These are phyloP conservation scores for Rhizophora apiculata DNA, from an alignment of 345 rosid species.

Conservation along the genomic window DNA sequence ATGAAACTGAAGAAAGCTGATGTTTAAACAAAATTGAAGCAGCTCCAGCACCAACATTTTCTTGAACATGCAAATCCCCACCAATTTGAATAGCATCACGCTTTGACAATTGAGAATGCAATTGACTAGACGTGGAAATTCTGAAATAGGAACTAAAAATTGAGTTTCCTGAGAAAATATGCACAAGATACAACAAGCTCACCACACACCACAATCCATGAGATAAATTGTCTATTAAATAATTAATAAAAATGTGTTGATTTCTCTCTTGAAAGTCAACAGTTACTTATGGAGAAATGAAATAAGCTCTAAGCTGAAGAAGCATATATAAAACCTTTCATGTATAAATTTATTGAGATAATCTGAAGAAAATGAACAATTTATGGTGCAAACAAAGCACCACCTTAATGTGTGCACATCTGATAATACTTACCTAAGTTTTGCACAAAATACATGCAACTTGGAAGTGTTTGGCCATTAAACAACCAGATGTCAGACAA, in stretches of 20 bases:
- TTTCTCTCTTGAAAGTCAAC: too few species aligned
- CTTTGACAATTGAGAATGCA: constrained; percentile 82
- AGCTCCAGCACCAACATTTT: constrained; percentile 67
- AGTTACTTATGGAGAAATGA: too few species aligned
- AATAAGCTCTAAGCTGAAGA: too few species aligned
- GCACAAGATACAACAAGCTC: background rate
- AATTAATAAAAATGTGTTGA: background rate
- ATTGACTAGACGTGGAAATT: constrained; percentile 85
- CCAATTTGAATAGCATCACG: constrained; percentile 56
- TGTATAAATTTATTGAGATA: background rate
- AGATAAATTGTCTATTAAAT: background rate
- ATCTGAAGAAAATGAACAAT: background rate
- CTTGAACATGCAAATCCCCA: constrained; percentile 74
- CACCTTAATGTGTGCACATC: background rate
- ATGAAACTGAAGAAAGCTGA: constrained; percentile 70
- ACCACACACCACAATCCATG: background rate
- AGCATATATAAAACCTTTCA: background rate
- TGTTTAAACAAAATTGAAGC: constrained; percentile 64
- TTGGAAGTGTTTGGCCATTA: constrained; percentile 1
- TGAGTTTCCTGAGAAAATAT: constrained; percentile 13
- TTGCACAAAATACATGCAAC: background rate
- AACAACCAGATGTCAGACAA: background rate
- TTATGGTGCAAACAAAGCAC: background rate
- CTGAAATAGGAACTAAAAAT: constrained; percentile 38
- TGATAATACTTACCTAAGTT: background rate